These are phyloP conservation scores for Flaveria trinervia DNA, from an alignment of 129 eudicot species.

Conservation along the genomic window DNA sequence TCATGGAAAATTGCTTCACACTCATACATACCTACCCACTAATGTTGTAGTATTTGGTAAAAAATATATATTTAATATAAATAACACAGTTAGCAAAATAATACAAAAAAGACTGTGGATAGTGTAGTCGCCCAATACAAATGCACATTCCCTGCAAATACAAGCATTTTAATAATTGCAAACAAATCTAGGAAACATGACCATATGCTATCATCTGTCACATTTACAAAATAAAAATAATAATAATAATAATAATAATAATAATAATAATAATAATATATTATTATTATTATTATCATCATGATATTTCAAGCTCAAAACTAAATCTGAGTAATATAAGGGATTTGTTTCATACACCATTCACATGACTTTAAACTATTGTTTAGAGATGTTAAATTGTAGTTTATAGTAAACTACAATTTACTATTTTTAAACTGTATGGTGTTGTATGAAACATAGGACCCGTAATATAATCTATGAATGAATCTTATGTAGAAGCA, in stretches of 20 bases:
- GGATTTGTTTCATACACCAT: too few relatives aligned
- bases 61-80: background rate
- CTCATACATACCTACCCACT: too few relatives aligned
- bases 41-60: background rate
- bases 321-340: slow-evolving; percentile 11
- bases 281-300: too few relatives aligned
- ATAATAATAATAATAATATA: too few relatives aligned
- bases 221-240: slow-evolving; percentile 6
- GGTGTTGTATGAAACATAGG: too few relatives aligned
- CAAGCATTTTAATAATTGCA: slow-evolving; percentile 12
- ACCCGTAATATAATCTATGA: too few relatives aligned
- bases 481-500: slow-evolving; percentile 16
- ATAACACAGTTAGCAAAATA: slow-evolving; percentile 22
- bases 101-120: background rate
- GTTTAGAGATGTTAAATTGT: too few relatives aligned
- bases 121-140: slow-evolving; percentile 26
- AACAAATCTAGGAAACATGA: slow-evolving; percentile 32
- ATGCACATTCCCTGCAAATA: slow-evolving; percentile 39
- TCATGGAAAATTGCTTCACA: too few relatives aligned
- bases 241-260: too few relatives aligned
- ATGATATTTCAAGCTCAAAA: background rate
- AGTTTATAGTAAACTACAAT: too few relatives aligned
- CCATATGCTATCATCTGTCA: slow-evolving; percentile 27
- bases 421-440: too few relatives aligned
- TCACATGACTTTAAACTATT: too few relatives aligned